These are phyloP conservation scores for Solanum habrochaites DNA, from an alignment of 257 asterid genomes.

Conservation along the genomic window DNA sequence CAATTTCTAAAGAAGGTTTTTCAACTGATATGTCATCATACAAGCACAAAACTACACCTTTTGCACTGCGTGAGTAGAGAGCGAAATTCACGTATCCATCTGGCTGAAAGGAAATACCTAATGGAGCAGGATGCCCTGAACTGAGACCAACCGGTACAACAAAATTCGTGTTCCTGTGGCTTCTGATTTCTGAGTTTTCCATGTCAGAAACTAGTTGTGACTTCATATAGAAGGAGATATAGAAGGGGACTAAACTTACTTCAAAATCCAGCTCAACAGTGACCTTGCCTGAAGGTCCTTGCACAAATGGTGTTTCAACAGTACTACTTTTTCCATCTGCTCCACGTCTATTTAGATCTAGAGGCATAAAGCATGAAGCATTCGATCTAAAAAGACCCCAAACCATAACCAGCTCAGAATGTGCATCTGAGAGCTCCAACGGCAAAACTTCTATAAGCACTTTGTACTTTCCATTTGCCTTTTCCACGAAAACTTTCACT, in stretches of 20 bases:
- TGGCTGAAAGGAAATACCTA: conserved; percentile 52
- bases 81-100: conserved; percentile 64
- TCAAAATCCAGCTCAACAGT: conserved; percentile 58
- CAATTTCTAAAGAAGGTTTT: conserved; percentile 76
- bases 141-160: conserved; percentile 80
- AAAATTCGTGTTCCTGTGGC: conserved; percentile 60
- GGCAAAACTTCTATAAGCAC: conserved; percentile 42
- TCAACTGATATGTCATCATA: conserved; percentile 36
- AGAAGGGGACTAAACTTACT: conserved; percentile 52
- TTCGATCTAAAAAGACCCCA: conserved; percentile 72
- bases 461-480: conserved; percentile 26
- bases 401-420: conserved; percentile 32
- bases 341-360: conserved; percentile 23
- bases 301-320: conserved; percentile 41
- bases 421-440: conserved; percentile 14
- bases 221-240: conserved; percentile 53
- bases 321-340: conserved; percentile 13
- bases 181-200: conserved; percentile 35
- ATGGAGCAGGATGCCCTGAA: conserved; percentile 67
- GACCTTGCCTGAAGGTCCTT: conserved; percentile 26
- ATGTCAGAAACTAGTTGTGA: conserved; percentile 14
- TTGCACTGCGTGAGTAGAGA: conserved; percentile 47
- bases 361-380: conserved; percentile 39
- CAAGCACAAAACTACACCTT: conserved; percentile 67
- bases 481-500: conserved; percentile 46